Evolutionary conservation across 129 eudicot genomes (phyloP), one percentile per base, ranked within the genome.

Genomic region (Logfia minima): DNA sequence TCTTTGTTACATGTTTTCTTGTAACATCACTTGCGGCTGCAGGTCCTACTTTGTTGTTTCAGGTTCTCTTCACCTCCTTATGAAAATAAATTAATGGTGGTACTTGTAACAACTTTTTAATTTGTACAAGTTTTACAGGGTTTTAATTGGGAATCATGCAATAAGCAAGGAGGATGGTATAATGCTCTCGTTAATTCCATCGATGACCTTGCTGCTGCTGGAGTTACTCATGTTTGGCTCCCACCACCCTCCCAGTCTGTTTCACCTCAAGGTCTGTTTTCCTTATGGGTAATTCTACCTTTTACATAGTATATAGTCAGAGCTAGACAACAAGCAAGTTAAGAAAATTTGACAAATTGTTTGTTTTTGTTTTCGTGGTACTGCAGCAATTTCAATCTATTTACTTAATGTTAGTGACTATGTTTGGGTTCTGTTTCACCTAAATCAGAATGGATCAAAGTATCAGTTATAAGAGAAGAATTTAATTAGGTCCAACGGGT

Each of bases 141-240:
- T 1, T 91, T 91, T 51, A 91, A 87, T 55, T 88, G 97, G 97
- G 92, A 80, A 55, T 88, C 97, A 16, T 45, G 85, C 77, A 88
- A 87, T 8, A 83, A 86, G 62, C 79, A 76, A 74, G 92, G 88
- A 11, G 94, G 97, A 66, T 87, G 85, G 85, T 91, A 91, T 83
- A 88, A 91, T 45, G 77, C 79, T 6, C 65, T 91, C 1, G 53
- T 72, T 13, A 74, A 65, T 56, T 58, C 81, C 7, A 64, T 91
- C 17, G 41, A 85, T 18, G 94, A 86, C 26, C 62, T 91, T 37
- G 90, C 85, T 19, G 66, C 53, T 10, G 94, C 92, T 11, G 89
- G 94, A 4, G 86, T 88, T 34, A 86, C 92, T 35, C 97, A 88
- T 88, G 81, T 91, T 69, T 91, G 97, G 97, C 87, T 91, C 64